Evolutionary conservation across 345 rosid genomes (phyloP), one percentile per base, ranked within the genome.

Genomic region (Citrus australasica): DNA sequence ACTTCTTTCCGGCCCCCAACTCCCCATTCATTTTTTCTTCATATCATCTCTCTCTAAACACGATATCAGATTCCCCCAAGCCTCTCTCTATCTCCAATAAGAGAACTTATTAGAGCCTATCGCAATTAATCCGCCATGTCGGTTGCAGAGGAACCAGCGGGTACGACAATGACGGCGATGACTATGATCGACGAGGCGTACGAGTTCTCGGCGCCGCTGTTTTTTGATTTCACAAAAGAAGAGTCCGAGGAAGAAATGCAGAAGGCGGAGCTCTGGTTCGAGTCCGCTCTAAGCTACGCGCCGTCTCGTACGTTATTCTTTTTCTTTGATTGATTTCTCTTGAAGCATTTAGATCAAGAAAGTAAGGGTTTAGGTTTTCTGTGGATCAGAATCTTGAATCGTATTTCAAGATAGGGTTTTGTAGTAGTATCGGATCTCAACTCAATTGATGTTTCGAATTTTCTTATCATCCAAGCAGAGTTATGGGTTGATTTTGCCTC

Each of bases 201-300:
- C 80, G 99, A 96, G 88, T 96, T 92, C 86, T 89, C 92, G 8
- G 99, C 99, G 6, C 98, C 98, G 2, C 70, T 85, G 32, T 97
- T 95, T 88, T 97, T 85, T n/a, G 98, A 97, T 80, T 97, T 97
- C 84, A 76, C 82, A 0, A 84, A 79, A 4, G 97, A 84, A 32
- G 98, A 97, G 84, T 86, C 92, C 0, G 93, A 90, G 28, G 93
- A 92, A 33, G 96, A 92, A 37, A 71, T 70, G 73, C 83, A 86
- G 14, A 82, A 83, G 35, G 98, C 97, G 1, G 99, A 97, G 82
- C 92, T 91, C 74, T 97, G 99, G 99, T 97, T 97, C 79, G 89
- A 86, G 2, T 79, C 84, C 24, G 87, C 96, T 25, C 82, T 90
- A 61, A 84, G 90, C 85, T 87, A 95, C 76, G 98, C 93, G 30